Conservation (phyloP, 2,329 filamentous ascomycete species). For the Tolypocladium ophioglossoides region DNA sequence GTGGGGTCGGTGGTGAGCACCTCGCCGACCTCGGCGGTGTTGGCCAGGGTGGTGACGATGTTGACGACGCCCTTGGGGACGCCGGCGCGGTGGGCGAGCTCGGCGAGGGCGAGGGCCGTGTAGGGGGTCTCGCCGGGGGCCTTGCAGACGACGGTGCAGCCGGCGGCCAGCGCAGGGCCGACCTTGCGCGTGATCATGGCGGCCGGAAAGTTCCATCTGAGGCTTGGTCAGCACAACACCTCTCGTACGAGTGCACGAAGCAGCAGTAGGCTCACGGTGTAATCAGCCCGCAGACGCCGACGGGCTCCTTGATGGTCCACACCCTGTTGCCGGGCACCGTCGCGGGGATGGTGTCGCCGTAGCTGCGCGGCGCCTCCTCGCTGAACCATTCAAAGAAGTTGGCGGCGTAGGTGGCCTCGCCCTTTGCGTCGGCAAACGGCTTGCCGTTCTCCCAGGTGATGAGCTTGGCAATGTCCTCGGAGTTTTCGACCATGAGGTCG, state of each 20-base stretch:
- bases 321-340: conserved; percentile 63
- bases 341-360: conserved; percentile 66
- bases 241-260: not conserved
- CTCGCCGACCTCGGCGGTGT: conserved; percentile 71
- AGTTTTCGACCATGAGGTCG: conserved; percentile 66
- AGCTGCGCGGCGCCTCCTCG: conserved; percentile 63
- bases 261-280: conserved; percentile 43
- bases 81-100: conserved; percentile 76
- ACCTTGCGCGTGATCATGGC: conserved; percentile 66
- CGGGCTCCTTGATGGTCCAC: conserved; percentile 69
- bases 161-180: conserved; percentile 74
- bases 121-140: conserved; percentile 88
- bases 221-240: not conserved
- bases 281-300: conserved; percentile 74
- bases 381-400: conserved; percentile 75
- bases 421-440: conserved; percentile 63
- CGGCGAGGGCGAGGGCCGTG: conserved; percentile 77
- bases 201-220: conserved; percentile 72
- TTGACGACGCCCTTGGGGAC: conserved; percentile 89
- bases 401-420: conserved; percentile 62
- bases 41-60: conserved; percentile 67
- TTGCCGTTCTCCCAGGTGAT: conserved; percentile 92
- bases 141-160: conserved; percentile 89
- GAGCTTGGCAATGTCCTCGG: conserved; percentile 69
- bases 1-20: conserved; percentile 60